These are phyloP conservation scores for Candida vartiovaarae DNA, from an alignment of 805 yeast species.

Conservation along the genomic window DNA sequence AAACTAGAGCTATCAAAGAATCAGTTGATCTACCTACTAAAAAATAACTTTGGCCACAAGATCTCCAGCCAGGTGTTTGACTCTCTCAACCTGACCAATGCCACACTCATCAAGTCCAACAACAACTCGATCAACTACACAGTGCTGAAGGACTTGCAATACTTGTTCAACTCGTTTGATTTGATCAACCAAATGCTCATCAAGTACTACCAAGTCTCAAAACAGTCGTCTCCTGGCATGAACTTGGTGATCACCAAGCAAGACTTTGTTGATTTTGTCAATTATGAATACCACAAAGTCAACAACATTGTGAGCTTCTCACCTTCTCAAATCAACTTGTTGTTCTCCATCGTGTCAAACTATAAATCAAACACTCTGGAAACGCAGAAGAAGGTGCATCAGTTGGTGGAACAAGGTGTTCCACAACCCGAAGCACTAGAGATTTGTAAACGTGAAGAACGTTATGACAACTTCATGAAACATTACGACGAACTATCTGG, in stretches of 20 bases:
- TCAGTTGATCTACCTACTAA: constrained; percentile 28
- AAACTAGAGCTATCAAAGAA: constrained; percentile 28
- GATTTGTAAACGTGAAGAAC: constrained; percentile 7
- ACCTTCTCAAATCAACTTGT: constrained; percentile 32
- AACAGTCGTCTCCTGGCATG: constrained; percentile 13
- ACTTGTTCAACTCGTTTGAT: constrained; percentile 33
- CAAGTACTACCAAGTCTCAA: constrained; percentile 23
- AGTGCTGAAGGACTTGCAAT: constrained; percentile 32
- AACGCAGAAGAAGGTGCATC: constrained; percentile 11
- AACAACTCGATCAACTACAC: constrained; percentile 23
- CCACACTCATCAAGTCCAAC: constrained; percentile 20
- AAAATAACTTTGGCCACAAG: constrained; percentile 31
- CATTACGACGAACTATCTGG: constrained; percentile 14
- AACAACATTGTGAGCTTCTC: constrained; percentile 34
- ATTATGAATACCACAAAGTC: constrained; percentile 31
- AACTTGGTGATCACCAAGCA: constrained; percentile 29
- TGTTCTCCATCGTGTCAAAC: constrained; percentile 25
- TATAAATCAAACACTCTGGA: constrained; percentile 23
- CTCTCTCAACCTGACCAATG: constrained; percentile 20
- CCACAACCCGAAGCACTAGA: constrained; percentile 5
- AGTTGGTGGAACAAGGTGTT: constrained; percentile 8
- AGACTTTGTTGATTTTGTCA: constrained; percentile 29
- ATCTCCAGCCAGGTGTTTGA: constrained; percentile 31
- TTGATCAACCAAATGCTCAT: constrained; percentile 31
- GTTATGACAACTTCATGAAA: constrained; percentile 9